Evolutionary conservation across 176 grass and related monocot genomes (phyloP), one percentile per base, ranked within the genome.

Genomic region (Triticum urartu): DNA sequence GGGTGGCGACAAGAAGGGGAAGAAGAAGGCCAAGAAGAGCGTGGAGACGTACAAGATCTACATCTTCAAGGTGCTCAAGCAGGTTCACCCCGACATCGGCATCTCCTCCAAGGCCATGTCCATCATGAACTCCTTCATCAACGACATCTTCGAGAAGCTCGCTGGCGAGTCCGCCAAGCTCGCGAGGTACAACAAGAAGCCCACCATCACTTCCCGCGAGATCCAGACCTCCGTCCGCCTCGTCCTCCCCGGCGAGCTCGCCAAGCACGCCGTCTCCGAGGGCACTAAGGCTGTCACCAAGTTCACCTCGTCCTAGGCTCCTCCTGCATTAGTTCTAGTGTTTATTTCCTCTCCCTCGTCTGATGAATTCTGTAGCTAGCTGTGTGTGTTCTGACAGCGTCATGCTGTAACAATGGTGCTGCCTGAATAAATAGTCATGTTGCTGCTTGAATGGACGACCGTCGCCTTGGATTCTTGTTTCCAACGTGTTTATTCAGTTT

Each of bases 91-190:
- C 0, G 91, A 97, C 92, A 91, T 97, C 52, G 95, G 87, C 26
- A 90, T 97, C 89, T 95, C 92, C 21, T 92, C 90, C 91, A 97
- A 97, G 91, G 95, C 92, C 82, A 97, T 97, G 95, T 87, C 88
- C 79, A 97, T 94, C 85, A 97, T 97, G 95, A 97, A 97, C 81
- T 94, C 91, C 24, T 97, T 97, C 82, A 93, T 95, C 84, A 93
- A 95, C 84, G 91, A 95, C 69, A 93, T 95, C 72, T 95, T 93
- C 66, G 90, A 97, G 92, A 97, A 97, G 90, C 82, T 97, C 7
- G 88, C 88, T 3, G 33, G 59, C 26, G 89, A 94, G 70, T 81
- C 85, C 0, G 68, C 88, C 0, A 15, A 3, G 2, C 91, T 92
- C 3, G 87, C 91, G 3, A 1, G 87, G 1, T 92, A 92, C 84